Evolutionary conservation across 2,329 filamentous ascomycete species (phyloP).

Genomic region (Cytospora paraplurivora): DNA sequence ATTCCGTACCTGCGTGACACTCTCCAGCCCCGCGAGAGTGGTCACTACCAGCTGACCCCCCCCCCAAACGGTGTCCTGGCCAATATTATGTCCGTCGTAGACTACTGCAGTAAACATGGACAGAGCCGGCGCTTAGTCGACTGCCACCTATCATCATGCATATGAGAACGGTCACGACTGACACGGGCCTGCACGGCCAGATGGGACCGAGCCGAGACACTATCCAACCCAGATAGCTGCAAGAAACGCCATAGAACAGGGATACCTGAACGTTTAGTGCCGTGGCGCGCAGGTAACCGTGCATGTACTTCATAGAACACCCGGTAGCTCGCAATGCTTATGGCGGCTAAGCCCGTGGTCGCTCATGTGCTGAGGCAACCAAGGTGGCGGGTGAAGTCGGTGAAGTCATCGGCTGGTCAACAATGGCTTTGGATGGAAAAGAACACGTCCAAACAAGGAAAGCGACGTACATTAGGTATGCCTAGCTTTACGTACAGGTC

Average conservation of each 20-base stretch:
- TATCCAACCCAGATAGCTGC: not conserved
- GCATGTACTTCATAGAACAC: not conserved
- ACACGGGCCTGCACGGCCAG: not conserved
- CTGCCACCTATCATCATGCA: not conserved
- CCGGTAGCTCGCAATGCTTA: not conserved
- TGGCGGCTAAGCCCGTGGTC: not conserved
- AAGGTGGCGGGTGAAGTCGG: not conserved
- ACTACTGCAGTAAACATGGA: not conserved
- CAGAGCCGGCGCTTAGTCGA: not conserved
- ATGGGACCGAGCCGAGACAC: not conserved
- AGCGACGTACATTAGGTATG: too few species aligned
- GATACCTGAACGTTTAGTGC: not conserved
- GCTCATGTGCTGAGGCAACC: not conserved
- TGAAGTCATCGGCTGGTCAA: not conserved
- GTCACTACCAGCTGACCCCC: not conserved
- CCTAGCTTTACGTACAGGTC: too few species aligned
- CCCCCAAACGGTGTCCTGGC: not conserved
- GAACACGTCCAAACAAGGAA: too few species aligned
- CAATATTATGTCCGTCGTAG: not conserved
- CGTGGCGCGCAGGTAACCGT: not conserved
- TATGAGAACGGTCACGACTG: not conserved
- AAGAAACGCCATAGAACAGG: not conserved
- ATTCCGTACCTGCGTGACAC: constrained; percentile 3
- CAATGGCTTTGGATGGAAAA: too few species aligned
- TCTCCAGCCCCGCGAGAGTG: not conserved